Evolutionary conservation across 805 yeast genomes (phyloP), one percentile per base, ranked within the genome.

Genomic region (Spathaspora girioi): DNA sequence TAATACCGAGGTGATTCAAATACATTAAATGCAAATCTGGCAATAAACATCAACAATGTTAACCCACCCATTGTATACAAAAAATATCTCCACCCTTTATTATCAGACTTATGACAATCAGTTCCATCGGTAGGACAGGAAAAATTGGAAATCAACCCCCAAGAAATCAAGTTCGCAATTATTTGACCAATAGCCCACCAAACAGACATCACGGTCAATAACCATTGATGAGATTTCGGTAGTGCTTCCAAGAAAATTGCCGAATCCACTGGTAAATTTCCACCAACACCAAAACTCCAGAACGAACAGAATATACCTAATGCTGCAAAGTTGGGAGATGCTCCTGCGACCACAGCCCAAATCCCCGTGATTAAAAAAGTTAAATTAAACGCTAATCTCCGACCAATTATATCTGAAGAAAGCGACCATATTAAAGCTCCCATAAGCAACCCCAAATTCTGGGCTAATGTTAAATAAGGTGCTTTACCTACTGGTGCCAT

Each of bases 131-230:
- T 64, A 0, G 55, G 11, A 59, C 87, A 81, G 4, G 81, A 76
- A 53, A 69, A 69, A 52, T 77, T 73, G 12, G 82, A 76, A 46
- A 83, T 66, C 50, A 79, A 76, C 0, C 81, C 85, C 83, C 84
- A 82, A 4, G 83, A 77, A 41, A 81, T 58, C 17, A 81, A 64
- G 31, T 71, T 70, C 11, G 83, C 76, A 43, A 82, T 67, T 2
- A 83, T 73, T 60, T 82, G 86, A 31, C 86, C 87, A 35, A 82
- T 68, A 44, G 85, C 83, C 87, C 87, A 82, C 80, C 77, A 83
- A 32, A 72, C 67, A 18, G 84, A 80, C 71, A 71, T 60, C 4
- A 60, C 60, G 1, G 73, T 66, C 27, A 66, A 60, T 20, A 66
- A 48, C 64, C 65, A 67, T 46, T 65, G 62, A 46, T 63, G 54